A percentile compares a stretch with the other conserved stretches of the same genome.
Evolutionary conservation across 495 filamentous ascomycete genomes (phyloP).

Genomic region (Collariella sp.): DNA sequence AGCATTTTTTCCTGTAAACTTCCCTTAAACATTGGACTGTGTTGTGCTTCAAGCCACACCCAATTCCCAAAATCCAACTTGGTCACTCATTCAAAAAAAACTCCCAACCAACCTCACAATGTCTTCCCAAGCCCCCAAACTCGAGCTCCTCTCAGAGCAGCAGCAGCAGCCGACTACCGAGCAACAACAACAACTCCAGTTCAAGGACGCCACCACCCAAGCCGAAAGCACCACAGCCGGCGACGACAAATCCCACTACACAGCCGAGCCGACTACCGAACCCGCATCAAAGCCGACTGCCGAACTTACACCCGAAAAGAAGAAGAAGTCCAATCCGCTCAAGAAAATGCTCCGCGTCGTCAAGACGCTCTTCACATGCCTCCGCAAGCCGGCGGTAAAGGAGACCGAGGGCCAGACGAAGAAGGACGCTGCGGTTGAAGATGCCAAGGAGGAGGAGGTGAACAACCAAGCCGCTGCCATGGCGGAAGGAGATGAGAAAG

Average conservation of each 20-base stretch:
- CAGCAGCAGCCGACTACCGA: not conserved
- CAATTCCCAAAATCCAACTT: not conserved
- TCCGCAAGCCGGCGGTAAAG: slow-evolving; percentile 3
- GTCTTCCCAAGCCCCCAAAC: slow-evolving; percentile 46
- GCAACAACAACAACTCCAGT: not conserved
- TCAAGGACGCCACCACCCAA: not conserved
- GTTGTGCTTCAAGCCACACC: not conserved
- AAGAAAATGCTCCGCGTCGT: slow-evolving; percentile 2
- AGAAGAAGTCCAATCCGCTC: slow-evolving; percentile 12
- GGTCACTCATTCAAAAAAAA: not conserved
- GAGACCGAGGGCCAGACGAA: not conserved
- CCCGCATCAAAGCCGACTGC: no score
- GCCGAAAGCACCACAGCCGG: not conserved
- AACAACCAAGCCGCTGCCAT: not conserved
- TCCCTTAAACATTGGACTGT: no score
- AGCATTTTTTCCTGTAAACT: no score
- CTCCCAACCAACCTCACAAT: not conserved
- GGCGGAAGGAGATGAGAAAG: not conserved
- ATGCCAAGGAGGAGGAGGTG: not conserved
- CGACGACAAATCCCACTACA: not conserved
- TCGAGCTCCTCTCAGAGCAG: not conserved
- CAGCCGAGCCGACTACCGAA: not conserved
- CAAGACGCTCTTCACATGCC: slow-evolving; percentile 12
- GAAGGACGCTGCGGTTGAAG: not conserved
- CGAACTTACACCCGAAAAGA: no score